Percentiles rank a stretch among this genome's conserved stretches.
Conservation (phyloP, 164 flowering plant species). For the Magnolia kwangsiensis region DNA sequence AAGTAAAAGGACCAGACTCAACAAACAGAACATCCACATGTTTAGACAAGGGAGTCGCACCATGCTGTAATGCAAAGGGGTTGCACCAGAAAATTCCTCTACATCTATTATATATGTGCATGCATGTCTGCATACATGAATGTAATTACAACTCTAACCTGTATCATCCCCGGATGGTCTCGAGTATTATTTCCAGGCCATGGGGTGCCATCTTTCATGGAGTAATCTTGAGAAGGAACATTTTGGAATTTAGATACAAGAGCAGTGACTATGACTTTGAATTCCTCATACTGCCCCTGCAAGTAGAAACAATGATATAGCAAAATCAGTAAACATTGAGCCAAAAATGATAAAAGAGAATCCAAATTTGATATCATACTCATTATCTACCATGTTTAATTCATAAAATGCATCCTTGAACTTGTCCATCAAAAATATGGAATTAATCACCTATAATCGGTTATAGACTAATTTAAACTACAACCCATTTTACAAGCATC, state of each 20-base stretch:
- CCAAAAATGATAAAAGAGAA: too few relatives aligned
- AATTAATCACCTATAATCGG: too few relatives aligned
- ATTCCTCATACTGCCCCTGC: slow-evolving; percentile 42
- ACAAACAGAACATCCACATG: too few relatives aligned
- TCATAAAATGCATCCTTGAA: too few relatives aligned
- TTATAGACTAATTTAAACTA: too few relatives aligned
- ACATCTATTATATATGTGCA: not conserved
- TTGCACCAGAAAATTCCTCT: not conserved
- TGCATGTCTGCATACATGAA: not conserved
- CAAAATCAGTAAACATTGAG: not conserved
- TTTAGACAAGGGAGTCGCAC: not conserved
- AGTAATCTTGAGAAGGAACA: slow-evolving; percentile 28
- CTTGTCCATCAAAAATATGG: too few relatives aligned
- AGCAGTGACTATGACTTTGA: slow-evolving; percentile 30
- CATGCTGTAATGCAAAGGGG: not conserved
- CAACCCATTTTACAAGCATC: too few relatives aligned
- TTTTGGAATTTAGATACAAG: slow-evolving; percentile 27
- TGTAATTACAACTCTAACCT: slow-evolving; percentile 15
- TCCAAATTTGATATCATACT: too few relatives aligned
- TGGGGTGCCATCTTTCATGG: slow-evolving; percentile 33
- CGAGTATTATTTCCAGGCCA: slow-evolving; percentile 37
- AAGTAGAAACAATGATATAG: not conserved
- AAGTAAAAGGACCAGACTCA: too few relatives aligned
- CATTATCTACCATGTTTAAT: too few relatives aligned
- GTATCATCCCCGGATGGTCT: slow-evolving; percentile 41